These are phyloP conservation scores for Pseudocercospora musae DNA, from an alignment of 2,329 filamentous ascomycete genomes.

Conservation along the genomic window DNA sequence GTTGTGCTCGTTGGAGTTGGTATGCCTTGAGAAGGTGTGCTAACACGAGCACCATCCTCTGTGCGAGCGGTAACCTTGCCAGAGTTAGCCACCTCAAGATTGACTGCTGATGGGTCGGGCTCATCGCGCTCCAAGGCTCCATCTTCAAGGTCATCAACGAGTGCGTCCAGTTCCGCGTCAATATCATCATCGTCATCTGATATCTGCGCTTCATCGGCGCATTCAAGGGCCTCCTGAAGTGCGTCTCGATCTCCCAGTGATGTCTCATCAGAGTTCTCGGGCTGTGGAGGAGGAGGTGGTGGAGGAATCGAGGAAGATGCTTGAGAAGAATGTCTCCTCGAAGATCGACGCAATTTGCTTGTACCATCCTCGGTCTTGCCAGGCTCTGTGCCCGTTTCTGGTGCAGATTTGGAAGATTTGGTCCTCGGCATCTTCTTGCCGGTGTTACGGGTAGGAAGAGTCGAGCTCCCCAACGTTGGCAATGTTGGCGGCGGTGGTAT, in stretches of 20 bases:
- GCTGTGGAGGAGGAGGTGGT: slow-evolving; percentile 14
- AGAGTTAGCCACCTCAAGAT: slow-evolving; percentile 79
- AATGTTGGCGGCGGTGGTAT: slow-evolving; percentile 35
- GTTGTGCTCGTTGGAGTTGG: slow-evolving; percentile 32
- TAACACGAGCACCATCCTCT: slow-evolving; percentile 83
- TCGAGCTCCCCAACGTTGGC: slow-evolving; percentile 32
- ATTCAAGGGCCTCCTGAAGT: slow-evolving; percentile 72
- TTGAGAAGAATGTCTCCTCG: slow-evolving; percentile 32
- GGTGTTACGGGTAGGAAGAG: slow-evolving; percentile 25
- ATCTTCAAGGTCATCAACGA: slow-evolving; percentile 87
- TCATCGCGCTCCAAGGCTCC: slow-evolving; percentile 73
- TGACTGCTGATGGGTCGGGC: slow-evolving; percentile 83
- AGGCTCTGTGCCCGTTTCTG: slow-evolving; percentile 16
- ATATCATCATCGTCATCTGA: slow-evolving; percentile 66
- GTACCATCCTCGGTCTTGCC: slow-evolving; percentile 23
- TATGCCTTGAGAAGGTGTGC: slow-evolving; percentile 68
- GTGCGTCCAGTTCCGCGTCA: slow-evolving; percentile 68
- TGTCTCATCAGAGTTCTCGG: slow-evolving; percentile 37
- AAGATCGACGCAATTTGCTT: slow-evolving; percentile 32
- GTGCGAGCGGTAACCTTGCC: slow-evolving; percentile 88
- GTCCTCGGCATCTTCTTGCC: slow-evolving; percentile 24
- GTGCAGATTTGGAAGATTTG: slow-evolving; percentile 28
- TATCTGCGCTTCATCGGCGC: slow-evolving; percentile 84
- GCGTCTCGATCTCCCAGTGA: slow-evolving; percentile 46
- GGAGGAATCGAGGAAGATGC: slow-evolving; percentile 21